Evolutionary conservation across 805 yeast species (phyloP), one percentile per base, ranked within the genome.

Genomic region (Soucietia sequanensis): DNA sequence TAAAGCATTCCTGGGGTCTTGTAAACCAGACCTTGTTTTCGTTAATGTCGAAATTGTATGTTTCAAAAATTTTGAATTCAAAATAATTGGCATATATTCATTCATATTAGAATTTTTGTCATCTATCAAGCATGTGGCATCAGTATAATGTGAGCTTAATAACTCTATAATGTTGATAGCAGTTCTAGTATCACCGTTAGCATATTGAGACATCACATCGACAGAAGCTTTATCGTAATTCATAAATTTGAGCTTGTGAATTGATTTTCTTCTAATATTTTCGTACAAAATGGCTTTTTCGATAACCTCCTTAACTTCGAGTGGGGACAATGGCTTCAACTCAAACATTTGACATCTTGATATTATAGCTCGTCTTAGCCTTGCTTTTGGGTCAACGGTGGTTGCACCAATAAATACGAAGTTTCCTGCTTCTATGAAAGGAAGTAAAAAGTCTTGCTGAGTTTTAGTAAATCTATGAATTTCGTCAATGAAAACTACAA

Each of bases 331-430:
- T 38, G 75, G 72, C 30, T 75, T 67, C 41, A 93, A 64, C 5
- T 80, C 80, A 53, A 89, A 84, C 0, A 88, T 78, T 38, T 89
- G 81, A 51, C 96, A 86, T 38, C 99, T 64, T 5, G 96, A 86
- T 18, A 88, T 56, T 22, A 93, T 64, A 0, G 98, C 97, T 35
- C 83, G 77, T 41, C 89, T 80, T 27, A 93, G 61, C 48, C 87
- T 82, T 48, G 84, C 82, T 31, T 84, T 79, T 4, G 97, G 96
- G 52, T 89, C 88, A 48, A 88, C 95, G 0, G 98, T 90, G 0
- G 99, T 93, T n/a, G 98, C 97, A 4, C 99, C 99, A 33, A 91
- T 79, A 27, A 93, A 69, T 1, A 80, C 78, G 28, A 90, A 78
- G 34, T 78, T 78, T 2, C 98, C 98, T 19, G 76, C 66, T 55